A percentile compares a stretch with the other conserved stretches of the same genome.
phyloP scores from a whole-genome alignment of 352 stramenopile species.

The Elongisporangium prolatum region DNA sequence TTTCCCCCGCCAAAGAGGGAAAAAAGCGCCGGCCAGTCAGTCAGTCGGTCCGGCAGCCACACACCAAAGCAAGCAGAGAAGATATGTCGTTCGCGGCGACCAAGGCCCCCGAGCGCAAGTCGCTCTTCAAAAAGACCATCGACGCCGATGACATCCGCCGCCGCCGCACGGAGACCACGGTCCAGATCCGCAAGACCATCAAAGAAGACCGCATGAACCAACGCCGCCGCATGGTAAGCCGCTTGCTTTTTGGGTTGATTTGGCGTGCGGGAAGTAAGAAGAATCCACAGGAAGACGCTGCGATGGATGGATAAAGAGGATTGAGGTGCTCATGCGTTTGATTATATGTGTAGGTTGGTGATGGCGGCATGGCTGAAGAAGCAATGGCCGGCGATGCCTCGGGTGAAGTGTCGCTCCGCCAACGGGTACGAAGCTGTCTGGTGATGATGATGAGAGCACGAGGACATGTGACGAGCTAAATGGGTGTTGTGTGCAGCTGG shows the following conservation, averaged over 20 bases:
- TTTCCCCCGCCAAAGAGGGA: conserved; percentile 25
- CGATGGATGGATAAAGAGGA: conserved; percentile 1
- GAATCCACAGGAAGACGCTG: neutral
- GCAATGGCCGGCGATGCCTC: conserved; percentile 26
- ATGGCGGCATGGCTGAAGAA: conserved; percentile 14
- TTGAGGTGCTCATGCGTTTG: conserved; percentile 9
- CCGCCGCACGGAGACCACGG: conserved; percentile 70
- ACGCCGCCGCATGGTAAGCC: conserved; percentile 60
- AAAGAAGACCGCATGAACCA: conserved; percentile 82
- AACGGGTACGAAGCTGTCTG: conserved; percentile 31
- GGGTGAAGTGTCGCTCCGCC: conserved; percentile 46
- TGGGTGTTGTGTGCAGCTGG: conserved; percentile 60
- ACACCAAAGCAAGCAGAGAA: conserved; percentile 6
- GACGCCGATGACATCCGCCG: conserved; percentile 71
- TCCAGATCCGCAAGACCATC: conserved; percentile 83
- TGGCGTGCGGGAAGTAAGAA: neutral
- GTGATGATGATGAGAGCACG: conserved; percentile 6
- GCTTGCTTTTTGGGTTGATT: neutral
- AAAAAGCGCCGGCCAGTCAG: conserved; percentile 11
- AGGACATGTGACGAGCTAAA: conserved; percentile 11
- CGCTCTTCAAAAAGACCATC: conserved; percentile 78
- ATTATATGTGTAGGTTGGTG: conserved; percentile 12
- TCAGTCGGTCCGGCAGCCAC: conserved; percentile 4
- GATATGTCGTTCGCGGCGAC: conserved; percentile 66
- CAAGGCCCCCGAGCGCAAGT: conserved; percentile 71